Evolutionary conservation across 345 rosid species (phyloP).

Genomic region (Isatis tinctoria): DNA sequence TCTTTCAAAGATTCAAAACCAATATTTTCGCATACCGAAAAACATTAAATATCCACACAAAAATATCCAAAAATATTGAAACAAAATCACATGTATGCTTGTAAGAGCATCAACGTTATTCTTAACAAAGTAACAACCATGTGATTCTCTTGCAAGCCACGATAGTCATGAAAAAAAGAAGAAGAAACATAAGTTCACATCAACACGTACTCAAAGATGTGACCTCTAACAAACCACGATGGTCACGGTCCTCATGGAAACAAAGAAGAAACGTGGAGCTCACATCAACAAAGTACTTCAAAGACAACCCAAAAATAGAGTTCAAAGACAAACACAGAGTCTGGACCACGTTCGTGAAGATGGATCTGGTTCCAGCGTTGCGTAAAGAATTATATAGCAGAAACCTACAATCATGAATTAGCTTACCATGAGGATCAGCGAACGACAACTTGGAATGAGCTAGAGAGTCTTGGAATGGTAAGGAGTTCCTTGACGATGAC

Average conservation of each 20-base stretch:
- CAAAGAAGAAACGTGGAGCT: neutral
- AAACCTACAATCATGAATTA: conserved; percentile 12
- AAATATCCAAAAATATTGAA: too few relatives aligned
- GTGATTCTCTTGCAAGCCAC: neutral
- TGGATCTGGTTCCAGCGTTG: neutral
- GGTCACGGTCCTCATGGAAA: neutral
- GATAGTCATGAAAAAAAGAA: neutral
- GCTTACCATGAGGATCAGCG: neutral
- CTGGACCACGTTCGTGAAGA: neutral
- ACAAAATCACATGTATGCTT: too few relatives aligned
- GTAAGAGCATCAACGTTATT: too few relatives aligned
- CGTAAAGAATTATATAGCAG: neutral
- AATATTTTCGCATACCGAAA: too few relatives aligned
- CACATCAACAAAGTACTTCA: neutral
- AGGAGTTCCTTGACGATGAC: neutral
- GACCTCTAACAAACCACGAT: neutral
- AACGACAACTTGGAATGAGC: neutral
- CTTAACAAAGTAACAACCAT: neutral
- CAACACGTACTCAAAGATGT: neutral
- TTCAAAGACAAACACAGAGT: too few relatives aligned
- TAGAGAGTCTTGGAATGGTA: neutral
- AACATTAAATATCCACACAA: too few relatives aligned
- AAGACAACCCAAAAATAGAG: neutral
- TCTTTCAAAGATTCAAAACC: too few relatives aligned
- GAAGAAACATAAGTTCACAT: neutral